Conservation (phyloP, 2,329 filamentous ascomycete genomes). For the Hypomyces perniciosus region DNA sequence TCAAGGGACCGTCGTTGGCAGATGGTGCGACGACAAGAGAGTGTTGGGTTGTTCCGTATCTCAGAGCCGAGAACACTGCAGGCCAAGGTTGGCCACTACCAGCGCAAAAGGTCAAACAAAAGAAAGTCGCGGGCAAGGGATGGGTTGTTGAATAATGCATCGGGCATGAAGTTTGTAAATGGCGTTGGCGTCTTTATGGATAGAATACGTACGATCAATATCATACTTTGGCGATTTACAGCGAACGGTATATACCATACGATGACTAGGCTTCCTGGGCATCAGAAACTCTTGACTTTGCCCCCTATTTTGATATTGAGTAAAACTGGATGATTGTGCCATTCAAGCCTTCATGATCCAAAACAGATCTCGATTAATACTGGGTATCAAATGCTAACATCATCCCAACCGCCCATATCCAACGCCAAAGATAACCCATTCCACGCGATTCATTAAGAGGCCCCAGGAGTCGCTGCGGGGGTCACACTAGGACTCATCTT, state of each 20-base stretch:
- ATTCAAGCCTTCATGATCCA: background rate
- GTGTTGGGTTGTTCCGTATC: conserved; percentile 75
- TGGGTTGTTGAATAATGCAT: conserved; percentile 63
- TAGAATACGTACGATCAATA: background rate
- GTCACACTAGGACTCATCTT: conserved; percentile 33
- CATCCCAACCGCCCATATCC: background rate
- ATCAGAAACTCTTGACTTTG: background rate
- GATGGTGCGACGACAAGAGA: conserved; percentile 50
- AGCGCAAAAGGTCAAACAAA: conserved; percentile 77
- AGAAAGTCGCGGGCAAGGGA: conserved; percentile 62
- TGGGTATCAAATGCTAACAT: conserved; percentile 9
- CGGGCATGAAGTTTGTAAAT: background rate
- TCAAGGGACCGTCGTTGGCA: conserved; percentile 39
- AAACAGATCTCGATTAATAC: background rate
- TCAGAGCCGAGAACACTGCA: conserved; percentile 62
- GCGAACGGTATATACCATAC: background rate
- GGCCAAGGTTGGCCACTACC: conserved; percentile 78
- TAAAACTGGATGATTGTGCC: background rate
- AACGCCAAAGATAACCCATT: background rate
- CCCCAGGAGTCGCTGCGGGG: conserved; percentile 23
- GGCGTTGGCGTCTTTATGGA: background rate
- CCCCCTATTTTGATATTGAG: background rate
- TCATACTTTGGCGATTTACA: background rate
- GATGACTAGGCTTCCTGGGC: too few relatives aligned
- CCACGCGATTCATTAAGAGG: conserved; percentile 15